Base-by-base conservation (phyloP, 805 yeast species). In the Saturnispora serradocipensis region DNA sequence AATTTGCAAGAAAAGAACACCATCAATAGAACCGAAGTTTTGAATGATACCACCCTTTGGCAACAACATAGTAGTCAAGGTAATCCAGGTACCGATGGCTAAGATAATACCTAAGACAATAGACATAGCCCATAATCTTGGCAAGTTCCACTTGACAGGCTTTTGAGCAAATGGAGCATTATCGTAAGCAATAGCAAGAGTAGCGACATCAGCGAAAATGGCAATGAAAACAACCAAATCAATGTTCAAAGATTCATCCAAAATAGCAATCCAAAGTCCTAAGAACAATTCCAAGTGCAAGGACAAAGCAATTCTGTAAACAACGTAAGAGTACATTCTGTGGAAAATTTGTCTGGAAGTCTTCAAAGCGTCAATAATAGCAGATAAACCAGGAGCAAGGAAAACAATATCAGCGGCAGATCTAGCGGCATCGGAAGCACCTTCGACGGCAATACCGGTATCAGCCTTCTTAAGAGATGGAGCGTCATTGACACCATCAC, bases 251-350 rank as follows among this genome's bases (percentile, higher is more conserved):
- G 27, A 25, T 25, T 25, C 76, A 78, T 89, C 84, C 74, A 88
- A 78, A 71, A 89, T 88, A 65, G 95, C 96, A 80, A 88, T 88
- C 96, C 97, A 89, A 71, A 88, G 78, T 77, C 96, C 97, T 66
- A 89, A 77, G 85, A 88, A 88, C 66, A 88, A 74, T 76, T 89
- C 97, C 80, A 88, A 84, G 76, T 88, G 97, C 68, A 88, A 80
- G 57, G 96, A 89, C 70, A 88, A 77, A 69, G 97, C 97, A 72
- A 89, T 89, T 80, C 97, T 90, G 90, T 89, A 89, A 67, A 88
- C 96, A 76, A 89, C 96, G 75, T 89, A 89, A 64, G 97, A 81
- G 82, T 89, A 88, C 97, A 89, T 89, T 80, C 97, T 86, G 90
- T 89, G 97, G 95, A 88, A 88, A 83, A 88, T 88, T 75, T 88